Evolutionary conservation across 345 rosid species (phyloP).

Genomic region (Chamaenerion angustifolium): DNA sequence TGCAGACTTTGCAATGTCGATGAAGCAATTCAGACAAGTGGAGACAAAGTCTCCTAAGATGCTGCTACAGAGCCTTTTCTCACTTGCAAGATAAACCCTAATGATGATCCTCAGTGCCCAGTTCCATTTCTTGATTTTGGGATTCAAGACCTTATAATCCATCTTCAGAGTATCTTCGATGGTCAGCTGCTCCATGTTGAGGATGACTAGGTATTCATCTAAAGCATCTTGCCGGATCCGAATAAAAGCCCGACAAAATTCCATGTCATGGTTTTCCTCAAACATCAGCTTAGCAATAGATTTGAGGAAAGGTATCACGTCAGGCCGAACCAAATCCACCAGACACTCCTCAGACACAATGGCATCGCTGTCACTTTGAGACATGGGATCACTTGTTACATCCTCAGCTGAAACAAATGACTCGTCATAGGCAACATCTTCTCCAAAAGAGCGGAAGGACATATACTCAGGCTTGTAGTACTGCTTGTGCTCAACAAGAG

Average conservation of each 20-base stretch:
- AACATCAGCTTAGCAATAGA: slow-evolving; percentile 60
- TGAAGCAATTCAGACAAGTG: slow-evolving; percentile 25
- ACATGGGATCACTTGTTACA: slow-evolving; percentile 21
- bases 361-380: slow-evolving; percentile 11
- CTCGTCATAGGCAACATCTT: slow-evolving; percentile 32
- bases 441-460: slow-evolving; percentile 22
- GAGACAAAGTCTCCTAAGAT: slow-evolving; percentile 40
- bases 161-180: slow-evolving; percentile 44
- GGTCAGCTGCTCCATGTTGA: slow-evolving; percentile 38
- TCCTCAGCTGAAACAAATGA: slow-evolving; percentile 50
- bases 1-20: slow-evolving; percentile 36
- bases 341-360: slow-evolving; percentile 11
- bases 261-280: slow-evolving; percentile 32
- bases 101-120: slow-evolving; percentile 37
- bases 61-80: slow-evolving; percentile 46
- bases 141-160: slow-evolving; percentile 38
- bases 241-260: slow-evolving; percentile 40
- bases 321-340: slow-evolving; percentile 39
- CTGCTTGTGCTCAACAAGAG: slow-evolving; percentile 30
- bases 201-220: slow-evolving; percentile 34
- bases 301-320: slow-evolving; percentile 36
- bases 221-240: slow-evolving; percentile 38
- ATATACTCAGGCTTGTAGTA: slow-evolving; percentile 21
- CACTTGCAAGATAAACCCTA: slow-evolving; percentile 41
- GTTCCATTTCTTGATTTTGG: slow-evolving; percentile 56